phyloP scores from a whole-genome alignment of 805 yeast species.

The Zygoascus bituminiphila region DNA sequence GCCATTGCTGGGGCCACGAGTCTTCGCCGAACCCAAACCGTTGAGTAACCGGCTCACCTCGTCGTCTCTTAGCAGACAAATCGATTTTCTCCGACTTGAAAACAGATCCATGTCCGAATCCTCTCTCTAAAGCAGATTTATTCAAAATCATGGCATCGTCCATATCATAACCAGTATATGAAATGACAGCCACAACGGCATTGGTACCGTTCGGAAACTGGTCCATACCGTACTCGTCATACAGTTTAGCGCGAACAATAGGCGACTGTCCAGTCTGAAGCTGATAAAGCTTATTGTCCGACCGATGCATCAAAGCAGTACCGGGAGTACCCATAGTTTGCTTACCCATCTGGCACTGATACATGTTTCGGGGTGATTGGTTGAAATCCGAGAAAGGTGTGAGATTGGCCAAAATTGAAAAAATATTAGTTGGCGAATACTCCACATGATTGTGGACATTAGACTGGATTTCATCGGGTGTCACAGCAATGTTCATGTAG shows the following conservation, averaged over 20 bases:
- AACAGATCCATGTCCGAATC: constrained; percentile 95
- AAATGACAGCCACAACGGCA: constrained; percentile 97
- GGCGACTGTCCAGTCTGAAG: constrained; percentile 96
- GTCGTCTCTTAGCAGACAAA: constrained; percentile 61
- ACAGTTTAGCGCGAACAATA: constrained; percentile 84
- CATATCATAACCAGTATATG: constrained; percentile 98
- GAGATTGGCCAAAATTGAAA: constrained; percentile 90
- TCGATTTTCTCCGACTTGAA: constrained; percentile 92
- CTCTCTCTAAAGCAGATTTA: constrained; percentile 95
- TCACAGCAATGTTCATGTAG: constrained; percentile 91
- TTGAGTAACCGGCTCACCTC: constrained; percentile 92
- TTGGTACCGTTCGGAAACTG: constrained; percentile 97
- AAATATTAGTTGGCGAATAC: constrained; percentile 86
- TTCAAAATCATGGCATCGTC: constrained; percentile 93
- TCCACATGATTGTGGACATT: constrained; percentile 89
- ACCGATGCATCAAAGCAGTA: constrained; percentile 83
- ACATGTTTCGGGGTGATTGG: constrained; percentile 99
- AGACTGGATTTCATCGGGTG: constrained; percentile 79
- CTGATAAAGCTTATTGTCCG: constrained; percentile 89
- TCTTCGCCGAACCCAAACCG: constrained; percentile 93
- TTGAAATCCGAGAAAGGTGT: constrained; percentile 98
- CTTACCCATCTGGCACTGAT: constrained; percentile 99
- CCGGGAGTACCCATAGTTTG: constrained; percentile 99
- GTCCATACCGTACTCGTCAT: constrained; percentile 96
- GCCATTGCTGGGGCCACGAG: constrained; percentile 88